Conservation (phyloP, 2,329 filamentous ascomycete genomes). For the Conoideocrella luteorostrata region DNA sequence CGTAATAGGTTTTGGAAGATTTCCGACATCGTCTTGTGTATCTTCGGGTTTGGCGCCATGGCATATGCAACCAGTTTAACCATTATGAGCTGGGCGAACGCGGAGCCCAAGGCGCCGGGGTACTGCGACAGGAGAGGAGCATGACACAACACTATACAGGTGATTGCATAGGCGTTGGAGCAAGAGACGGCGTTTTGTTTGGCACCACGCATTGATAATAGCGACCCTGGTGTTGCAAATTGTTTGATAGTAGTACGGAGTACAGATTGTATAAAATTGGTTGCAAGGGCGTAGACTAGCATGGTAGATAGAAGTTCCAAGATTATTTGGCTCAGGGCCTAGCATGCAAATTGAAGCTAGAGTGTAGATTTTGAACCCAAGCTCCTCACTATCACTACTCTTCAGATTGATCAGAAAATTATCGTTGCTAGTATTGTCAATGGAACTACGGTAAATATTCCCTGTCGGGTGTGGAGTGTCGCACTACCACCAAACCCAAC, state of each 20-base stretch:
- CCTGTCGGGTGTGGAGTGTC: too few species aligned
- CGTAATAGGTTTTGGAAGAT: conserved; percentile 59
- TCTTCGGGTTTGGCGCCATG: conserved; percentile 84
- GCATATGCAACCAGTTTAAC: conserved; percentile 86
- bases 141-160: background rate
- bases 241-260: background rate
- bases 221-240: background rate
- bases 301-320: conserved; percentile 4
- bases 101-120: conserved; percentile 41
- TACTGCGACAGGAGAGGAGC: conserved; percentile 44
- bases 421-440: too few species aligned
- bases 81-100: conserved; percentile 74
- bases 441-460: too few species aligned
- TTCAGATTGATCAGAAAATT: too few species aligned
- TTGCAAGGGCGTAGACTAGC: background rate
- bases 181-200: conserved; percentile 1
- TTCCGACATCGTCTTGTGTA: conserved; percentile 67
- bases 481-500: too few species aligned
- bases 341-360: background rate
- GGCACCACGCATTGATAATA: background rate
- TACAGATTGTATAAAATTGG: conserved; percentile 7
- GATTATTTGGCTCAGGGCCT: conserved; percentile 1
- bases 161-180: background rate
- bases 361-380: background rate
- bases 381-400: too few species aligned